Evolutionary conservation across 2,329 filamentous ascomycete genomes (phyloP).

Genomic region (Paraphaeosphaeria sporulosa): DNA sequence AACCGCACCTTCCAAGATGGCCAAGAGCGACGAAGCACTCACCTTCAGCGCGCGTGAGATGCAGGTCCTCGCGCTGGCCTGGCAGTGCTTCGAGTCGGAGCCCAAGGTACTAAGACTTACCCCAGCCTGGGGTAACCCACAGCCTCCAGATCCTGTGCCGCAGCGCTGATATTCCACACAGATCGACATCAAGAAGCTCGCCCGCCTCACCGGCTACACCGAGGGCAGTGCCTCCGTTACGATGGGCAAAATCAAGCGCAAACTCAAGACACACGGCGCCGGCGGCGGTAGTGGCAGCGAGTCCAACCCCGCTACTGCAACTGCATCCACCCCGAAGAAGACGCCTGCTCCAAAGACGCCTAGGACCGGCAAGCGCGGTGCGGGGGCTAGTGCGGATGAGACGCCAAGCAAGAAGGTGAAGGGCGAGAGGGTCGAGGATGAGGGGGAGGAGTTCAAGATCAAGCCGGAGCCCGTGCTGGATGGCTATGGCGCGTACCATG

Average conservation of each 20-base stretch:
- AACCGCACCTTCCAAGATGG: constrained; percentile 19
- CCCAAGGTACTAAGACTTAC: constrained; percentile 40
- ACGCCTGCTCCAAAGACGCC: constrained; percentile 12
- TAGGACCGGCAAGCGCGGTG: constrained; percentile 26
- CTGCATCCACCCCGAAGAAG: constrained; percentile 35
- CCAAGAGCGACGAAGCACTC: constrained; percentile 15
- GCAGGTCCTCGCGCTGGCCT: constrained; percentile 41
- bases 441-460: constrained; percentile 26
- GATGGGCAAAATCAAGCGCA: constrained; percentile 42
- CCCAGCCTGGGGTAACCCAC: neutral
- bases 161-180: neutral
- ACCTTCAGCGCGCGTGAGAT: constrained; percentile 36
- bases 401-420: constrained; percentile 27
- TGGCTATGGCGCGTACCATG: neutral
- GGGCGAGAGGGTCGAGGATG: constrained; percentile 17
- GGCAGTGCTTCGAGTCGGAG: constrained; percentile 44
- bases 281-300: neutral
- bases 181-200: constrained; percentile 26
- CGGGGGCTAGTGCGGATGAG: constrained; percentile 9
- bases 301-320: neutral
- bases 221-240: constrained; percentile 34
- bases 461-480: constrained; percentile 29
- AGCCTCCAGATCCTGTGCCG: too few species aligned
- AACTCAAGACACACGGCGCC: constrained; percentile 33
- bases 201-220: constrained; percentile 35